Conservation (phyloP, 345 rosid genomes). For the Brassica nigra region DNA sequence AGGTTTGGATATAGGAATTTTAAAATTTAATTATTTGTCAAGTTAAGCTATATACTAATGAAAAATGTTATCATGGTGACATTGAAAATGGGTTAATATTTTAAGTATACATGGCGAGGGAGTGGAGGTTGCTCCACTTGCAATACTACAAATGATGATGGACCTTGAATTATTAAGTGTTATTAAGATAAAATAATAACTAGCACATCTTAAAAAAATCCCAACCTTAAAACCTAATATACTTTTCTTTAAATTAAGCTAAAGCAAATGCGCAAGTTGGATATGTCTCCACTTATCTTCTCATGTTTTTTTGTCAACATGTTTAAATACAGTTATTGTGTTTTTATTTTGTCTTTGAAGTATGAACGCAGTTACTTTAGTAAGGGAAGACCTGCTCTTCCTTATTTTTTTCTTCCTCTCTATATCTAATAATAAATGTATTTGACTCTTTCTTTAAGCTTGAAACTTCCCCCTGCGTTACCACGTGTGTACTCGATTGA, state of each 20-base stretch:
- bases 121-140: constrained; percentile 40
- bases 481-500: constrained; percentile 31
- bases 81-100: constrained; percentile 20
- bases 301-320: constrained; percentile 37
- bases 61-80: constrained; percentile 30
- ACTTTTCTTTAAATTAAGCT: constrained; percentile 16
- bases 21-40: neutral
- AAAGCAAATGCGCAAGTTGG: constrained; percentile 44
- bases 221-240: constrained; percentile 45
- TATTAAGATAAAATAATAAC: constrained; percentile 28
- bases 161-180: constrained; percentile 33
- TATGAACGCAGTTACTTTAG: constrained; percentile 29
- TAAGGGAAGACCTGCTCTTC: constrained; percentile 15
- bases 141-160: constrained; percentile 41
- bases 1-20: constrained; percentile 25
- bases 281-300: constrained; percentile 40
- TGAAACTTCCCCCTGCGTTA: constrained; percentile 39
- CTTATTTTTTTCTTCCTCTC: neutral
- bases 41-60: constrained; percentile 14
- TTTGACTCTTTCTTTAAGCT: constrained; percentile 30
- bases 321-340: constrained; percentile 4
- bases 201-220: constrained; percentile 10
- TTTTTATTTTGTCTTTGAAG: constrained; percentile 26
- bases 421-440: constrained; percentile 19
- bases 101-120: constrained; percentile 14